Evolutionary conservation across 768 basidiomycete species (phyloP).

Genomic region (Phanerodontia chrysosporium): DNA sequence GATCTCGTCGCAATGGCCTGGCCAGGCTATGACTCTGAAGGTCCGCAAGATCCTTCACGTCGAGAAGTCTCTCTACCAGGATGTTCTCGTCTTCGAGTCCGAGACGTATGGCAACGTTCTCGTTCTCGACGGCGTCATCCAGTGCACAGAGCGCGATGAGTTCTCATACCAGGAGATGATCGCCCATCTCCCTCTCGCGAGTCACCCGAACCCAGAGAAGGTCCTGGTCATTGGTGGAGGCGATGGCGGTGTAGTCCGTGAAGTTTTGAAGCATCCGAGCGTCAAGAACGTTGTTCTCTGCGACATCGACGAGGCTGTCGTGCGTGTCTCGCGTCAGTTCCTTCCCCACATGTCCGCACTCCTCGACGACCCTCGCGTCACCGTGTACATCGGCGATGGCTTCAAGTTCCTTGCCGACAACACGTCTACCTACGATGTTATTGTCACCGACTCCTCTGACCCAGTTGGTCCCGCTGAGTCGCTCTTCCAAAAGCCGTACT

Average conservation of each 20-base stretch:
- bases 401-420: conserved; percentile 95
- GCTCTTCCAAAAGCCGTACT: conserved; percentile 97
- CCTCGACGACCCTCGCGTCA: conserved; percentile 75
- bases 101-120: conserved; percentile 97
- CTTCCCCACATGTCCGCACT: conserved; percentile 93
- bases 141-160: conserved; percentile 97
- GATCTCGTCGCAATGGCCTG: conserved; percentile 93
- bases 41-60: conserved; percentile 93
- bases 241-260: conserved; percentile 96
- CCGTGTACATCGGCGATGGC: conserved; percentile 86
- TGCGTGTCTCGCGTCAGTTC: conserved; percentile 89
- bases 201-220: conserved; percentile 92
- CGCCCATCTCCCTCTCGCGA: conserved; percentile 91
- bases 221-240: conserved; percentile 98
- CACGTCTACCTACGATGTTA: conserved; percentile 87
- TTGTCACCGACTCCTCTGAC: conserved; percentile 98
- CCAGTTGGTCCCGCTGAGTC: conserved; percentile 93
- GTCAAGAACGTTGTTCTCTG: conserved; percentile 93
- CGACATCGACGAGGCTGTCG: conserved; percentile 98
- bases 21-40: conserved; percentile 95
- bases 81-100: conserved; percentile 95
- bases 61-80: conserved; percentile 92
- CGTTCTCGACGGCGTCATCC: conserved; percentile 91
- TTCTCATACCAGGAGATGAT: conserved; percentile 99
- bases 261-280: conserved; percentile 89